Percentiles rank a stretch among this genome's conserved stretches.
Evolutionary conservation across 441 rosid genomes (phyloP).

Genomic region (Croton laevigatus): DNA sequence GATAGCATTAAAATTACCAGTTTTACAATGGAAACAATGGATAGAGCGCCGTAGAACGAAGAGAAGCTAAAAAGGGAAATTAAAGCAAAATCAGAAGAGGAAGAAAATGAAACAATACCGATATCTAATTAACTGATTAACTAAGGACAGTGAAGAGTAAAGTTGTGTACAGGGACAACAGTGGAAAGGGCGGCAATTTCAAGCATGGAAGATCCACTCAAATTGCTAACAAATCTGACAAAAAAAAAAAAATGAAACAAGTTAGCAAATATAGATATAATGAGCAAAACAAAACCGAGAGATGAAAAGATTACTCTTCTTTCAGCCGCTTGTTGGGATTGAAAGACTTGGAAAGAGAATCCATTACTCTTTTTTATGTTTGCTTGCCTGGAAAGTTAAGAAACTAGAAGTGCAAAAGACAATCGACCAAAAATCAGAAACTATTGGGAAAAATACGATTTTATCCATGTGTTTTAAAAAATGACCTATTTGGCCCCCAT

Average conservation of each 20-base stretch:
- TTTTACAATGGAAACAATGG: constrained; percentile 28
- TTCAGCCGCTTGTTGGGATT: constrained; percentile 74
- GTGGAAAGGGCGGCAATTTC: constrained; percentile 62
- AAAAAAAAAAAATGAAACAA: neutral
- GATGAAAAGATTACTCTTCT: constrained; percentile 52
- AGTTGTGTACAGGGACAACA: constrained; percentile 51
- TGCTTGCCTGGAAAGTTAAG: neutral
- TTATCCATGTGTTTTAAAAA: too few relatives aligned
- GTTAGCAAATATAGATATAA: constrained; percentile 1
- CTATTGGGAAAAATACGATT: too few relatives aligned
- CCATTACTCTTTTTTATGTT: constrained; percentile 19
- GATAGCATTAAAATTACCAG: constrained; percentile 31
- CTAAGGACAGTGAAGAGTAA: neutral
- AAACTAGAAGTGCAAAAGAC: neutral
- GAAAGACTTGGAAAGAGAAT: constrained; percentile 25
- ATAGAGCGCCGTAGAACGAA: constrained; percentile 54
- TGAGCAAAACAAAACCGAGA: constrained; percentile 1
- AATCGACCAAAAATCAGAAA: neutral
- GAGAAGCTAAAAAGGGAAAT: constrained; percentile 45
- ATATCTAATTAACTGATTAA: neutral
- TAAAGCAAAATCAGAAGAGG: neutral
- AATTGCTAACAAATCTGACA: constrained; percentile 77
- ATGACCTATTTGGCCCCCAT: too few relatives aligned
- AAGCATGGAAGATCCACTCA: constrained; percentile 74
- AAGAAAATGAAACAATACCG: neutral